Evolutionary conservation across 495 filamentous ascomycete species (phyloP).

Genomic region (Podospora sp.): DNA sequence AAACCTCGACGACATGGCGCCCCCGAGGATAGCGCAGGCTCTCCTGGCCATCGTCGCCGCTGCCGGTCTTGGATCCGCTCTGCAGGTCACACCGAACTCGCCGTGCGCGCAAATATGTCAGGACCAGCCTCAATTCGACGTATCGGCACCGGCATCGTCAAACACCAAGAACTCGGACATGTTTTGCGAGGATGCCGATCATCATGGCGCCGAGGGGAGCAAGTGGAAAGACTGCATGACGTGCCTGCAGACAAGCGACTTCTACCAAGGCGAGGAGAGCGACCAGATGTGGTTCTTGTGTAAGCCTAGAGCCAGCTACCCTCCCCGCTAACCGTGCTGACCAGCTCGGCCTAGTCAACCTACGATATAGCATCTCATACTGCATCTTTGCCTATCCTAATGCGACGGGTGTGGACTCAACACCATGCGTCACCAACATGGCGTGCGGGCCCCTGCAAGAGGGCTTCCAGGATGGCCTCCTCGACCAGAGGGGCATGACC

Average conservation of each 20-base stretch:
- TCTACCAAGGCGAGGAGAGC: conserved; percentile 44
- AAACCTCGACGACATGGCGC: conserved; percentile 24
- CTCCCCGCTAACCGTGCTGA: conserved; percentile 18
- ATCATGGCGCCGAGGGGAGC: conserved; percentile 38
- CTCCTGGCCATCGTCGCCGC: conserved; percentile 29
- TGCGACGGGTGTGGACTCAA: conserved; percentile 39
- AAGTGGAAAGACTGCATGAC: conserved; percentile 54
- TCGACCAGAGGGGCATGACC: conserved; percentile 33
- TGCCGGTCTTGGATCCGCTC: conserved; percentile 30
- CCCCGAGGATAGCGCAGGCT: conserved; percentile 15
- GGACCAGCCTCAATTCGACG: conserved; percentile 41
- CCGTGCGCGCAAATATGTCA: conserved; percentile 52
- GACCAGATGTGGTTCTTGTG: conserved; percentile 58
- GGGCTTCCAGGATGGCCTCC: conserved; percentile 37
- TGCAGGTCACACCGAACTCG: conserved; percentile 56
- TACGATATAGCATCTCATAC: conserved; percentile 48
- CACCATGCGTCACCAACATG: conserved; percentile 45
- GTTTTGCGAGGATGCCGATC: conserved; percentile 47
- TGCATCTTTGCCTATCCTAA: conserved; percentile 53
- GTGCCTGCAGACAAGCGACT: conserved; percentile 54
- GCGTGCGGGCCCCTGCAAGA: conserved; percentile 44
- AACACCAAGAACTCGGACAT: conserved; percentile 49
- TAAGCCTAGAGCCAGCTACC: conserved; percentile 31
- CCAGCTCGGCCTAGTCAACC: conserved; percentile 41
- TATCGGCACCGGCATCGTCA: conserved; percentile 49